phyloP scores from a whole-genome alignment of 179 eudicot species.

The Beta macrorhiza region DNA sequence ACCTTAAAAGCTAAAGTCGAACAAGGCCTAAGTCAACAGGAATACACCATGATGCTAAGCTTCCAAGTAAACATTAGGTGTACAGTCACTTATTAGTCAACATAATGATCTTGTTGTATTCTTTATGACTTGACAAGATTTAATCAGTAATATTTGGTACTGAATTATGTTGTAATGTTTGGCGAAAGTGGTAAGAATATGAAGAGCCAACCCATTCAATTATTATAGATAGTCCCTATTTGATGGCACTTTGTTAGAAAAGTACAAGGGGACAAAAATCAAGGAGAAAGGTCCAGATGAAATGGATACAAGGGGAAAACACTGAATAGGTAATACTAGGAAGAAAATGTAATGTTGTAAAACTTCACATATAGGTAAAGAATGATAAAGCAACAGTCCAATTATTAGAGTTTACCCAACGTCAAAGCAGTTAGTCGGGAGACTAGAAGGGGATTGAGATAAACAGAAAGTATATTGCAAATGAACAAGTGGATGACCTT shows the following conservation, averaged over 20 bases:
- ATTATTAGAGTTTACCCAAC: no score
- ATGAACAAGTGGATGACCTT: no score
- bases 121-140: not conserved
- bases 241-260: not conserved
- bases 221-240: not conserved
- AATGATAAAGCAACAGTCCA: not conserved
- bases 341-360: not conserved
- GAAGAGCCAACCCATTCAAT: not conserved
- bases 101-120: not conserved
- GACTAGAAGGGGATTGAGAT: no score
- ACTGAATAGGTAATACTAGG: not conserved
- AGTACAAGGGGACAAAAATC: not conserved
- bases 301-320: not conserved
- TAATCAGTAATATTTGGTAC: not conserved
- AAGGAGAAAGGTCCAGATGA: not conserved
- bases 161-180: not conserved
- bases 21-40: no score
- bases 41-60: no score
- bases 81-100: not conserved
- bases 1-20: no score
- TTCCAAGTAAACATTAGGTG: no score
- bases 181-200: not conserved
- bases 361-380: not conserved
- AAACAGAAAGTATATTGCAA: no score
- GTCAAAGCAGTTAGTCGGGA: no score